phyloP scores from a whole-genome alignment of 306 rosid genomes.

The Notholithocarpus densiflorus region DNA sequence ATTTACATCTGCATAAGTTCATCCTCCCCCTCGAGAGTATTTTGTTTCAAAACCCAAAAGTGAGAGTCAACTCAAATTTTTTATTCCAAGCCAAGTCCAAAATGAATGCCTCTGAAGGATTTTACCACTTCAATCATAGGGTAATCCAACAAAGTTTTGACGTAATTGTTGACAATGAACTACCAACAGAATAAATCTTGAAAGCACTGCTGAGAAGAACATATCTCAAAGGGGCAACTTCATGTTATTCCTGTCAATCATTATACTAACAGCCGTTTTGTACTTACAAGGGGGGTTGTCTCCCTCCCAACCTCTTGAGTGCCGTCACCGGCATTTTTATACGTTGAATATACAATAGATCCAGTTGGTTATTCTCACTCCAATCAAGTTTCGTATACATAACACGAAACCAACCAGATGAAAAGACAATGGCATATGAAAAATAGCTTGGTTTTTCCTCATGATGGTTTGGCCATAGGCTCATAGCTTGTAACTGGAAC shows the following conservation, averaged over 20 bases:
- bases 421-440: constrained; percentile 27
- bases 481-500: constrained; percentile 56
- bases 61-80: too few species aligned
- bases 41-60: too few species aligned
- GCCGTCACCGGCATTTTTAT: constrained; percentile 58
- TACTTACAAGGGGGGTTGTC: constrained; percentile 51
- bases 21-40: too few species aligned
- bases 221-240: constrained; percentile 42
- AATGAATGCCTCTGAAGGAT: neutral
- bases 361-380: constrained; percentile 45
- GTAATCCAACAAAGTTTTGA: neutral
- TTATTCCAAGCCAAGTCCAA: neutral
- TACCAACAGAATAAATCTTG: constrained; percentile 10
- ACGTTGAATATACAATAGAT: constrained; percentile 52
- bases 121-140: neutral
- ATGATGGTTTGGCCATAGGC: constrained; percentile 16
- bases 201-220: constrained; percentile 29
- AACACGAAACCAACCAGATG: constrained; percentile 40
- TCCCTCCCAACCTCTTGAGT: constrained; percentile 48
- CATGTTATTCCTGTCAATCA: constrained; percentile 49
- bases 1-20: too few species aligned
- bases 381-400: constrained; percentile 27
- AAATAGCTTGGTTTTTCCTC: constrained; percentile 26
- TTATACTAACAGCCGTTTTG: constrained; percentile 49
- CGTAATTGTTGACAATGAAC: neutral